phyloP scores from a whole-genome alignment of 2,329 filamentous ascomycete genomes.

The Colletotrichum scovillei region DNA sequence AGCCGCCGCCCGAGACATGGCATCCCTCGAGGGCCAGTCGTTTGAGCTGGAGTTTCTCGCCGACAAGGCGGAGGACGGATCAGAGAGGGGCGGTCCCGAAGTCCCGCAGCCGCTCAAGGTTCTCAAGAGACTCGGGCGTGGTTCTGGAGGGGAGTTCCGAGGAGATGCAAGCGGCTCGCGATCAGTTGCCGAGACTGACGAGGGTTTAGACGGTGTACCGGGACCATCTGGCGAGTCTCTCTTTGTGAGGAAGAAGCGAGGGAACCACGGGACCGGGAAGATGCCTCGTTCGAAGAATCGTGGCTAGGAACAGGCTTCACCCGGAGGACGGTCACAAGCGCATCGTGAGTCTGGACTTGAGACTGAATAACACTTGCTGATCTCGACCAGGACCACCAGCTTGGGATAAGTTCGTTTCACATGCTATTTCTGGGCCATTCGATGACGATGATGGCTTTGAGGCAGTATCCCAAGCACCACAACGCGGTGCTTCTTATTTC shows the following conservation, averaged over 20 bases:
- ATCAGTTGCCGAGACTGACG: constrained; percentile 26
- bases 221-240: constrained; percentile 43
- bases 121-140: constrained; percentile 51
- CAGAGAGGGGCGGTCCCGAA: constrained; percentile 37
- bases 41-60: constrained; percentile 46
- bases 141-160: constrained; percentile 1
- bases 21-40: constrained; percentile 42
- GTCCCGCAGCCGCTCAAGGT: constrained; percentile 62
- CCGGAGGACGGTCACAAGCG: background rate
- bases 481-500: background rate
- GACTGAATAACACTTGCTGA: background rate
- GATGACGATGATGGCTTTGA: background rate
- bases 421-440: background rate
- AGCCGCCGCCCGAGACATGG: constrained; percentile 45
- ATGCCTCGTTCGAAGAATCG: background rate
- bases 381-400: background rate
- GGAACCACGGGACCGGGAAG: constrained; percentile 12
- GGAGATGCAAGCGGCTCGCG: constrained; percentile 38
- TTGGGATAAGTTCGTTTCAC: background rate
- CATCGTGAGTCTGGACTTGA: background rate
- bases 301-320: background rate
- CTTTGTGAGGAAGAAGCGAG: constrained; percentile 50
- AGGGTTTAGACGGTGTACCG: constrained; percentile 40
- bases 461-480: background rate
- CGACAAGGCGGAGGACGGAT: constrained; percentile 27